A percentile compares a stretch with the other conserved stretches of the same genome.
Evolutionary conservation across 2,329 filamentous ascomycete species (phyloP).

Genomic region (Penicillium sp.): DNA sequence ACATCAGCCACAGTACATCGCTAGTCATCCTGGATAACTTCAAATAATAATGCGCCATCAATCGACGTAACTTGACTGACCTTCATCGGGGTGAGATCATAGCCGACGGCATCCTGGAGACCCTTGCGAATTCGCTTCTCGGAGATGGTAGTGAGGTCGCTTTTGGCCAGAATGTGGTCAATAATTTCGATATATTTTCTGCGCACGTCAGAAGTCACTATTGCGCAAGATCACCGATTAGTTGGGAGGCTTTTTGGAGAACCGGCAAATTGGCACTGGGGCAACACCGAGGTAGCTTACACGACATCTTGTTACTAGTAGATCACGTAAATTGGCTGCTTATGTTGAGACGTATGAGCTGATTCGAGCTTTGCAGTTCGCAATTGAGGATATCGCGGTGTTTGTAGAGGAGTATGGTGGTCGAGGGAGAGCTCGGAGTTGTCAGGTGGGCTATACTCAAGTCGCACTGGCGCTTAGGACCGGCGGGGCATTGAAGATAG

Average conservation of each 20-base stretch:
- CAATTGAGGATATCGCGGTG: conserved; percentile 1
- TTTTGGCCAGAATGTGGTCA: conserved; percentile 58
- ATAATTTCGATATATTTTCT: conserved; percentile 57
- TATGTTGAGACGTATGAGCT: neutral
- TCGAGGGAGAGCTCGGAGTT: conserved; percentile 7
- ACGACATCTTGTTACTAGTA: conserved; percentile 32
- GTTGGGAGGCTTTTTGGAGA: conserved; percentile 16
- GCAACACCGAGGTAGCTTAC: conserved; percentile 29
- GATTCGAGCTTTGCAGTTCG: neutral
- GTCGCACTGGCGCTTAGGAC: conserved; percentile 38
- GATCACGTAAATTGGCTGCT: neutral
- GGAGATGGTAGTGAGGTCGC: conserved; percentile 63
- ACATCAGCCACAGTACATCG: conserved; percentile 1
- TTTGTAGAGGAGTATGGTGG: neutral
- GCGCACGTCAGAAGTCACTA: conserved; percentile 50
- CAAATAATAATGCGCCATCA: neutral
- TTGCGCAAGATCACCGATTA: conserved; percentile 20
- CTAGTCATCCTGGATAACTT: neutral
- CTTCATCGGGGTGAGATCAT: conserved; percentile 63
- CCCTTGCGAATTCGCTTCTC: conserved; percentile 64
- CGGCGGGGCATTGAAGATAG: conserved; percentile 33
- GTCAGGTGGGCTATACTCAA: conserved; percentile 24
- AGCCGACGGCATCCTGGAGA: conserved; percentile 57
- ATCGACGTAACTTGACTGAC: conserved; percentile 35
- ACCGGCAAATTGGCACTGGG: conserved; percentile 18